Percentiles rank a stretch among this genome's conserved stretches.
Conservation (phyloP, 192 early-diverging fungal species). For the Coemansia sp. region DNA sequence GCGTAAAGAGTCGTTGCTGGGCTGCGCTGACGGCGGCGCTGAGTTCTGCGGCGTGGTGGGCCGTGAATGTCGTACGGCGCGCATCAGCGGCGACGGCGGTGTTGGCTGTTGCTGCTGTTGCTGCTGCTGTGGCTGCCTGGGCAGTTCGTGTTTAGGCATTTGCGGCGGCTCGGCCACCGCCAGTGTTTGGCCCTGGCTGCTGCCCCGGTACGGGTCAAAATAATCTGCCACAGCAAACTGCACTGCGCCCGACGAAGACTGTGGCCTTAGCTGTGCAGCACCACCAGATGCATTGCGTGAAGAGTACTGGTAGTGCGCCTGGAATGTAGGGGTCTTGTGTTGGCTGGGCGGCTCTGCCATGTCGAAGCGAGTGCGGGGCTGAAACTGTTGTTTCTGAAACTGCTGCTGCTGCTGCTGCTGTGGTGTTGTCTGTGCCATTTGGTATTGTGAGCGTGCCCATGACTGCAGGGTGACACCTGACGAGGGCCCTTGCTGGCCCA, state of each 20-base stretch:
- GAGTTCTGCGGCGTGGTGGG: conserved; percentile 37
- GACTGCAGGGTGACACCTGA: conserved; percentile 38
- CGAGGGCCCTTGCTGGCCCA: not conserved
- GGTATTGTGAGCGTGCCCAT: conserved; percentile 48
- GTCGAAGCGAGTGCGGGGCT: not conserved
- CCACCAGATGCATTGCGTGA: not conserved
- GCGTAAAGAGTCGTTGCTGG: conserved; percentile 29
- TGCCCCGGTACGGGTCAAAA: conserved; percentile 45
- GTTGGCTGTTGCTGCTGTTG: conserved; percentile 1
- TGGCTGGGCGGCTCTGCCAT: conserved; percentile 1
- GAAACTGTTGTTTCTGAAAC: conserved; percentile 1
- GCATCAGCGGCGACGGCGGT: conserved; percentile 52
- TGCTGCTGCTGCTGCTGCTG: conserved; percentile 14
- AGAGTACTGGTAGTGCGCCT: conserved; percentile 42
- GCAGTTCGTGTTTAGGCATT: conserved; percentile 12
- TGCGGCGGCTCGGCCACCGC: not conserved
- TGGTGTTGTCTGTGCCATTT: conserved; percentile 14
- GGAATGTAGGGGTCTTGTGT: conserved; percentile 21
- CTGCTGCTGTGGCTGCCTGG: conserved; percentile 6
- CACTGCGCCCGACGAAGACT: conserved; percentile 16
- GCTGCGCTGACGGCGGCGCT: conserved; percentile 14
- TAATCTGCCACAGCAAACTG: conserved; percentile 44
- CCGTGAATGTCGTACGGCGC: conserved; percentile 44
- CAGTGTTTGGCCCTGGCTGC: conserved; percentile 37
- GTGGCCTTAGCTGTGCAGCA: conserved; percentile 15